These are phyloP conservation scores for Candida xyloterini DNA, from an alignment of 805 yeast species.

Conservation along the genomic window DNA sequence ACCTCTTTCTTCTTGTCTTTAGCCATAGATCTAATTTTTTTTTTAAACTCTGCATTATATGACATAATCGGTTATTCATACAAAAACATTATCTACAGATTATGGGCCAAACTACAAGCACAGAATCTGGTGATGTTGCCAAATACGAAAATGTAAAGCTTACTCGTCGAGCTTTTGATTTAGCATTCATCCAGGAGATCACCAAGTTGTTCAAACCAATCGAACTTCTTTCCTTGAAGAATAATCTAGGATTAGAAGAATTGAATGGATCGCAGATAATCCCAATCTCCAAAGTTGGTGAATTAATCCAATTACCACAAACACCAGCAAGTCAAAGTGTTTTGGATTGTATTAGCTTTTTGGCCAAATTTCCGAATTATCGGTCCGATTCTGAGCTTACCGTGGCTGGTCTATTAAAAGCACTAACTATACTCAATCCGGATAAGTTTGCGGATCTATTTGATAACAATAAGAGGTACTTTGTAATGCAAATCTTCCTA, in stretches of 20 bases:
- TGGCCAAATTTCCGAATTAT: slow-evolving; percentile 32
- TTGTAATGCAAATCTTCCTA: slow-evolving; percentile 44
- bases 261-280: slow-evolving; percentile 26
- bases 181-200: slow-evolving; percentile 17
- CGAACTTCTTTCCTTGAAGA: slow-evolving; percentile 24
- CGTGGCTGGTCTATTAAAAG: slow-evolving; percentile 41
- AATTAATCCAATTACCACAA: slow-evolving; percentile 36
- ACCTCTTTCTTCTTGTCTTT: slow-evolving; percentile 21
- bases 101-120: slow-evolving; percentile 26
- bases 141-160: slow-evolving; percentile 14
- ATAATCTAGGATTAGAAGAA: slow-evolving; percentile 22
- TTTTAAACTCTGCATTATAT: neutral
- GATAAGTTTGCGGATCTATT: slow-evolving; percentile 40
- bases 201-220: slow-evolving; percentile 22
- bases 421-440: slow-evolving; percentile 41
- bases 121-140: slow-evolving; percentile 5
- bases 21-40: slow-evolving; percentile 5
- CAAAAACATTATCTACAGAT: neutral
- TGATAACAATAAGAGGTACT: slow-evolving; percentile 32
- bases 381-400: slow-evolving; percentile 24
- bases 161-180: slow-evolving; percentile 18
- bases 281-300: slow-evolving; percentile 26
- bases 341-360: slow-evolving; percentile 38
- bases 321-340: slow-evolving; percentile 35
- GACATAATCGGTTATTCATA: neutral